Conservation (phyloP, 2,329 filamentous ascomycete genomes). For the Aspergillus ruber region DNA sequence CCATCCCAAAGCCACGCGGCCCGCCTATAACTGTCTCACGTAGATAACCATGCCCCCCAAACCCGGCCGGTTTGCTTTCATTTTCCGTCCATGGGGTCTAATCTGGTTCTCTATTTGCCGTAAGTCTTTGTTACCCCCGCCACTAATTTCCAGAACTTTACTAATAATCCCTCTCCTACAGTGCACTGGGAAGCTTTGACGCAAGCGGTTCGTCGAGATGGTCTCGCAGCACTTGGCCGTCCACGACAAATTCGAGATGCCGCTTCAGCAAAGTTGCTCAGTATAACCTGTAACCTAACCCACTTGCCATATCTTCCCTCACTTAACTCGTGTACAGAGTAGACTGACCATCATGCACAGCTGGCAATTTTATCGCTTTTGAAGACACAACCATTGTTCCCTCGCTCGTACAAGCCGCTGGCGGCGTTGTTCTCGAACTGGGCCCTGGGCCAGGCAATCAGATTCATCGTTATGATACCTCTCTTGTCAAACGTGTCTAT, state of each 20-base stretch:
- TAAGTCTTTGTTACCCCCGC: too few species aligned
- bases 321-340: background rate
- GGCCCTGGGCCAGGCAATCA: slow-evolving; percentile 43
- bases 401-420: slow-evolving; percentile 21
- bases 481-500: slow-evolving; percentile 29
- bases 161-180: background rate
- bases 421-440: slow-evolving; percentile 39
- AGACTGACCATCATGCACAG: slow-evolving; percentile 12
- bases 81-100: too few species aligned
- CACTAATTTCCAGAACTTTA: too few species aligned
- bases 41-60: too few species aligned
- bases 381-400: slow-evolving; percentile 31
- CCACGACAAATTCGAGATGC: slow-evolving; percentile 11
- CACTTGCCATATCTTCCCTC: background rate
- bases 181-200: slow-evolving; percentile 14
- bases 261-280: slow-evolving; percentile 14
- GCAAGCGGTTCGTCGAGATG: slow-evolving; percentile 11
- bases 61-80: too few species aligned
- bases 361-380: slow-evolving; percentile 22
- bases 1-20: too few species aligned
- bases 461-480: slow-evolving; percentile 32
- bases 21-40: too few species aligned
- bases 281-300: slow-evolving; percentile 9
- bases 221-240: slow-evolving; percentile 8
- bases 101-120: too few species aligned